Evolutionary conservation across 768 basidiomycete species (phyloP), one percentile per base, ranked within the genome.

Genomic region (Termitomyces sp.): DNA sequence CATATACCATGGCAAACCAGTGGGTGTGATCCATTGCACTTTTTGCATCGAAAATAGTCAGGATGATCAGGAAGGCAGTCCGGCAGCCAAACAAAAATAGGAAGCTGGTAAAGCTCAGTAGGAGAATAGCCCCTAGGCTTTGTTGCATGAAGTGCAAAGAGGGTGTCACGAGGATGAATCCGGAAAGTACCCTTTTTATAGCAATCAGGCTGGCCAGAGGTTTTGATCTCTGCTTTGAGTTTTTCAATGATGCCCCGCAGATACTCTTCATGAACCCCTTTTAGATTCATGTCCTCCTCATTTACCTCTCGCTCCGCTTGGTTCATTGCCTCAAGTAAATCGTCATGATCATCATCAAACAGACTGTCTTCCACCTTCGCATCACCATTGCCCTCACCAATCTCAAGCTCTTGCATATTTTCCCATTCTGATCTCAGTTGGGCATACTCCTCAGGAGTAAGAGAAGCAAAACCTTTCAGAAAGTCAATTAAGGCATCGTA

Each of bases 31-130:
- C 13, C 39, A 28, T 16, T 4, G 38, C 57, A 58, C 18, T 28
- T 49, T 51, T 32, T 51, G 24, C 49, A 59, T 15, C 18, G 18
- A 18, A 59, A 59, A 50, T 51, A 13, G 18, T 58, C 57, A 13
- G 57, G 57, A 4, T 36, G 2, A 2, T n/a, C 48, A 2, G 20
- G 49, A 52, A 59, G 58, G 7, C 33, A 40, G 13, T 48, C 49
- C 12, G 58, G 49, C 13, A 52, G 58, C 58, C 49, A 59, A 4
- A 59, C 49, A 59, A 51, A 58, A 2, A 58, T 16, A n/a, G 49
- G 49, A 40, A 58, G 57, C 20, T 58, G 57, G 28, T 58, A 58
- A 36, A 50, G 49, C 20, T 51, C 57, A 3, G 28, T 58, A 1
- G 49, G 57, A 7, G 36, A 39, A 46, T 59, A 59, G 11, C 58